Evolutionary conservation across 129 eudicot species (phyloP).

Genomic region (Arctium lappa): DNA sequence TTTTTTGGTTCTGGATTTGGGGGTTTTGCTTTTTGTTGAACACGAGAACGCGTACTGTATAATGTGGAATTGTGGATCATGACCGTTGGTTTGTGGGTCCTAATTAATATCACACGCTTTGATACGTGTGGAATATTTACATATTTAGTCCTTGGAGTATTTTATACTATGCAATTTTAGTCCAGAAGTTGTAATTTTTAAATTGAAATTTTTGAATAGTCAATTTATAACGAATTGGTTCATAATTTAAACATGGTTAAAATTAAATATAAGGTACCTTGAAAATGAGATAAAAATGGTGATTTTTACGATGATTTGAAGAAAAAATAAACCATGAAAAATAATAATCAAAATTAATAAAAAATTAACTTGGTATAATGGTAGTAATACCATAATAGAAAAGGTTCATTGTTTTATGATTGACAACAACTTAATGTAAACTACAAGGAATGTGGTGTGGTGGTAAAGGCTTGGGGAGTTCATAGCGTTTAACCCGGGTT

Average conservation of each 20-base stretch:
- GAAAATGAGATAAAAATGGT: too few relatives aligned
- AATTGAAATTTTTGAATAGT: not conserved
- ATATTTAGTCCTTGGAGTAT: not conserved
- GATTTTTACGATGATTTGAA: too few relatives aligned
- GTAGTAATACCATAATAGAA: too few relatives aligned
- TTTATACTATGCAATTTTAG: not conserved
- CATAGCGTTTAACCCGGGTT: too few relatives aligned
- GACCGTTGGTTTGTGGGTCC: conserved; percentile 32
- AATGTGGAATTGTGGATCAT: not conserved
- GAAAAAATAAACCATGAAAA: too few relatives aligned
- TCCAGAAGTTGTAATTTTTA: not conserved
- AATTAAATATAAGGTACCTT: too few relatives aligned
- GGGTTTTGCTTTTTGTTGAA: not conserved
- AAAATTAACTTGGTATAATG: too few relatives aligned
- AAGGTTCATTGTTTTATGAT: too few relatives aligned
- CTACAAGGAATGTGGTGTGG: too few relatives aligned
- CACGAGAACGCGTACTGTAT: not conserved
- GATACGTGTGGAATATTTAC: not conserved
- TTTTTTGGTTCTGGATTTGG: not conserved
- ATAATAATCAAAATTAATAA: too few relatives aligned
- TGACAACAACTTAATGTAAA: too few relatives aligned
- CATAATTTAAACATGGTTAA: not conserved
- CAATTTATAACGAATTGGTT: not conserved
- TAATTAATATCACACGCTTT: conserved; percentile 3
- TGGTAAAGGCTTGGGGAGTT: too few relatives aligned